These are phyloP conservation scores for Withania somnifera DNA, from an alignment of 305 asterid genomes.

Conservation along the genomic window DNA sequence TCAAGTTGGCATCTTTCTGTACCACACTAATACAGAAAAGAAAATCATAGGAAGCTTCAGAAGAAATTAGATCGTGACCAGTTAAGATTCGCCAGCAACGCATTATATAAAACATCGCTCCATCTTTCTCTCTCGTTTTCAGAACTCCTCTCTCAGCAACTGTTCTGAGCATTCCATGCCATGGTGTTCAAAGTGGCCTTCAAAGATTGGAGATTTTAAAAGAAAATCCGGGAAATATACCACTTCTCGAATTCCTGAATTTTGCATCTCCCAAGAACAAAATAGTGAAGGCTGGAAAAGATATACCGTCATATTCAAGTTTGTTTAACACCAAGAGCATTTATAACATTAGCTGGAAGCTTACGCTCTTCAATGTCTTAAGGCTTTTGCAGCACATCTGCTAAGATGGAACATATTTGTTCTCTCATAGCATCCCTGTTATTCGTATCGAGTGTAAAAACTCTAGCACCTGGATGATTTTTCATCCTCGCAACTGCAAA, in stretches of 20 bases:
- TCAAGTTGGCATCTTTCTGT: neutral
- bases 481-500: conserved; percentile 67
- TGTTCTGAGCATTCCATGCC: neutral
- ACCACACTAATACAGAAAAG: neutral
- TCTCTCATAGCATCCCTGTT: conserved; percentile 71
- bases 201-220: neutral
- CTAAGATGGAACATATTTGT: conserved; percentile 40
- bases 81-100: neutral
- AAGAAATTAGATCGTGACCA: neutral
- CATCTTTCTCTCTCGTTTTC: neutral
- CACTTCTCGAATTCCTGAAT: neutral
- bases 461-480: conserved; percentile 52
- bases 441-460: conserved; percentile 32
- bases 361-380: conserved; percentile 7
- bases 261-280: neutral
- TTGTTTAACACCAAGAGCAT: neutral
- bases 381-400: conserved; percentile 28
- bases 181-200: neutral
- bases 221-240: neutral
- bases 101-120: neutral
- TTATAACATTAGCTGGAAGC: neutral
- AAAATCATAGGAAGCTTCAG: neutral
- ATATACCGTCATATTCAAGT: neutral
- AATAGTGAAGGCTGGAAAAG: neutral
- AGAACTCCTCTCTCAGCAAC: neutral